phyloP scores from a whole-genome alignment of 2,329 filamentous ascomycete species.

The Emmonsia crescens region DNA sequence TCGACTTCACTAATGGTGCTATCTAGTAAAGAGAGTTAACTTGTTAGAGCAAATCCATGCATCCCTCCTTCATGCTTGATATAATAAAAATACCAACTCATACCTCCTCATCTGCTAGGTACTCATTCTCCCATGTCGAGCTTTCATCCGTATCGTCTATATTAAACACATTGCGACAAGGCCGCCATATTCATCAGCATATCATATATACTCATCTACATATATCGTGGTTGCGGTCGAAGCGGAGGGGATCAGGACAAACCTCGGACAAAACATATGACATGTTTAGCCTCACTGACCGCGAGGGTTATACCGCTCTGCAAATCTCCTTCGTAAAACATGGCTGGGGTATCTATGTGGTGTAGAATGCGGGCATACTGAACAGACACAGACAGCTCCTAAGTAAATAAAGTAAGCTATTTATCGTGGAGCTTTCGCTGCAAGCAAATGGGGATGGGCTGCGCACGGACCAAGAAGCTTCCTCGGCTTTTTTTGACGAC shows the following conservation, averaged over 20 bases:
- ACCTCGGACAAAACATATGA: conserved; percentile 79
- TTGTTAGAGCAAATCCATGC: background rate
- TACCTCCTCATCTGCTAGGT: conserved; percentile 46
- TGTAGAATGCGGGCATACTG: background rate
- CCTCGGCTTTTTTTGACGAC: background rate
- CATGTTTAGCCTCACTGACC: conserved; percentile 62
- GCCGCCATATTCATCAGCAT: background rate
- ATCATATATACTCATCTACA: background rate
- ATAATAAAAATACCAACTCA: conserved; percentile 13
- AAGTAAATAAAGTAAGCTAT: no score
- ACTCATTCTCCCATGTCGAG: conserved; percentile 60
- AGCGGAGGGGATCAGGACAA: conserved; percentile 15
- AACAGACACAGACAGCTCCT: background rate
- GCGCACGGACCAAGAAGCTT: conserved; percentile 4
- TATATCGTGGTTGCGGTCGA: background rate
- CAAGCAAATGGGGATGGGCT: background rate
- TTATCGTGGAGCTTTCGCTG: background rate
- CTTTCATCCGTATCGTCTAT: conserved; percentile 62
- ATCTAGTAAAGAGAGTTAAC: conserved; percentile 35
- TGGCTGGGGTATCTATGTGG: conserved; percentile 27
- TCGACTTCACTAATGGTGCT: conserved; percentile 45
- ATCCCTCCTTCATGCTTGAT: background rate
- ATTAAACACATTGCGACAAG: conserved; percentile 5
- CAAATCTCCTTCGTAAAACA: conserved; percentile 75
- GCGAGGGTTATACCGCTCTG: conserved; percentile 71